Percentiles rank a stretch among this genome's conserved stretches.
Conservation (phyloP, 208 protist species). For the Leishmania gerbilli region DNA sequence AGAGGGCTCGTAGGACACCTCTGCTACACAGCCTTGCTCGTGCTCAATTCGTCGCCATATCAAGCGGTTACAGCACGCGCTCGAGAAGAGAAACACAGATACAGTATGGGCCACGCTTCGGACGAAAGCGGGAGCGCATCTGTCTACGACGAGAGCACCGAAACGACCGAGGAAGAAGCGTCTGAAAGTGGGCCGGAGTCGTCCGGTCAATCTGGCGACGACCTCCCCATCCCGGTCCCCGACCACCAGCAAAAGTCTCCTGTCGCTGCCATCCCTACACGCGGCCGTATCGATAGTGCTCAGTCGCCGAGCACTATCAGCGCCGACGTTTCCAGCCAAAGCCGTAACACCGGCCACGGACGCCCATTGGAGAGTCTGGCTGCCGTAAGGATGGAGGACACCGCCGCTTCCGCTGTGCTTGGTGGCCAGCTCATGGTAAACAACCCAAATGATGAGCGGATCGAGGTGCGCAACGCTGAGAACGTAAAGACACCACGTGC, state of each 20-base stretch:
- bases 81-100: neutral
- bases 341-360: neutral
- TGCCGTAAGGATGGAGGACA: slow-evolving; percentile 1
- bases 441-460: slow-evolving; percentile 89
- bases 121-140: slow-evolving; percentile 25
- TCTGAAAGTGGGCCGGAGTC: slow-evolving; percentile 6
- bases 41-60: neutral
- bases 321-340: neutral
- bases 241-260: neutral
- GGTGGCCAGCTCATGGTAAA: slow-evolving; percentile 64
- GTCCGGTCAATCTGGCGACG: neutral
- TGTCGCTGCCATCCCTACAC: neutral
- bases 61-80: neutral
- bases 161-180: slow-evolving; percentile 20
- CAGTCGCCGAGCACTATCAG: slow-evolving; percentile 6
- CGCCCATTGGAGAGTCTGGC: slow-evolving; percentile 8
- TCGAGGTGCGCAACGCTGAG: slow-evolving; percentile 65
- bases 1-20: neutral
- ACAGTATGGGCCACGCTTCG: slow-evolving; percentile 15
- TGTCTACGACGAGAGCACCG: slow-evolving; percentile 25
- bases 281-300: neutral
- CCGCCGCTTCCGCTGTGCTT: slow-evolving; percentile 9
- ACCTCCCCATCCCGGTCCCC: slow-evolving; percentile 22
- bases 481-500: slow-evolving; percentile 57
- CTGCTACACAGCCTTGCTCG: neutral